A percentile compares a stretch with the other conserved stretches of the same genome.
Evolutionary conservation across 768 basidiomycete species (phyloP).

Genomic region (Cantharellus cinnabarinus): DNA sequence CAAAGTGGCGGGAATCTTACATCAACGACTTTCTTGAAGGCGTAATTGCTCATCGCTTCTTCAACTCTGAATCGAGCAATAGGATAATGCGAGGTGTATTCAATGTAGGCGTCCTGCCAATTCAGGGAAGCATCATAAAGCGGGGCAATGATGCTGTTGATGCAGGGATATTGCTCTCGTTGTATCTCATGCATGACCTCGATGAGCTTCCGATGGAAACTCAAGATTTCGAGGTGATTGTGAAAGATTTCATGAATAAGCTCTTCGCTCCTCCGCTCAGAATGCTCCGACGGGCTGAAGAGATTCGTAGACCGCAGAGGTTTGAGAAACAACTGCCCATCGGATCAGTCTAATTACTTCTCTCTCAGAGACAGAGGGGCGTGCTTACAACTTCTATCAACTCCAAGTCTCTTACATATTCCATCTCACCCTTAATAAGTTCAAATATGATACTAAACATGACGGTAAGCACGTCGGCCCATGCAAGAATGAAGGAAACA

Average conservation of each 20-base stretch:
- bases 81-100: conserved; percentile 85
- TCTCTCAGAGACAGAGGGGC: too few species aligned
- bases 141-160: conserved; percentile 63
- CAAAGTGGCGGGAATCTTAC: conserved; percentile 23
- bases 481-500: background rate
- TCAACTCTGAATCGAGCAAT: conserved; percentile 76
- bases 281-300: conserved; percentile 46
- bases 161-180: conserved; percentile 63
- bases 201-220: conserved; percentile 55
- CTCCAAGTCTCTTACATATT: conserved; percentile 80
- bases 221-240: conserved; percentile 59
- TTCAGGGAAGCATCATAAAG: conserved; percentile 79
- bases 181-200: conserved; percentile 73
- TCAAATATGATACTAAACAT: conserved; percentile 42
- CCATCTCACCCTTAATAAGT: conserved; percentile 89
- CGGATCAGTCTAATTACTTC: too few species aligned
- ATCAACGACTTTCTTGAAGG: conserved; percentile 69
- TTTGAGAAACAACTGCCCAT: too few species aligned
- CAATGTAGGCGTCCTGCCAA: conserved; percentile 82
- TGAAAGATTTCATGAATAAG: conserved; percentile 83
- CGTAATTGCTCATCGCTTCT: conserved; percentile 66
- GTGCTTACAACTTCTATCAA: conserved; percentile 50
- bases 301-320: conserved; percentile 11
- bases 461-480: background rate
- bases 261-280: conserved; percentile 24